Evolutionary conservation across 768 basidiomycete species (phyloP).

Genomic region (Mycena kentingensis): DNA sequence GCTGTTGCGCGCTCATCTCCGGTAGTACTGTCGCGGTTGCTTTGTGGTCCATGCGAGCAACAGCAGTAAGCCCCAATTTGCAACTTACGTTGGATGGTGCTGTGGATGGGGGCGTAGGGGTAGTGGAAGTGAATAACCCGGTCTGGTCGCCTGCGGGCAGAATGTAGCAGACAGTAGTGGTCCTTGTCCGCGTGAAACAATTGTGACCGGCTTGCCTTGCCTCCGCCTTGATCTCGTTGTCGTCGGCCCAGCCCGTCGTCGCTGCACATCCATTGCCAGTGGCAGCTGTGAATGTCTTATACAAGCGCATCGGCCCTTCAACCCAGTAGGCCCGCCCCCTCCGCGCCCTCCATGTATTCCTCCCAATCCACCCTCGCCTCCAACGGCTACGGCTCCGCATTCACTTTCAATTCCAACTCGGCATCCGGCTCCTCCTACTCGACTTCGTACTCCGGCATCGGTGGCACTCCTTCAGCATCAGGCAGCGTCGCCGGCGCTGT

Average conservation of each 20-base stretch:
- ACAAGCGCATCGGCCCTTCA: constrained; percentile 56
- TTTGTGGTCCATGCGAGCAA: constrained; percentile 65
- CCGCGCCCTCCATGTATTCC: constrained; percentile 36
- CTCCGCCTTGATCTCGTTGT: background rate
- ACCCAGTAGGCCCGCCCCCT: constrained; percentile 75
- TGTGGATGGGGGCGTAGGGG: constrained; percentile 68
- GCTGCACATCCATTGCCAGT: no score
- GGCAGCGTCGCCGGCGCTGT: constrained; percentile 39
- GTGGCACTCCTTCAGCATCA: constrained; percentile 60
- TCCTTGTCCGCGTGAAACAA: background rate
- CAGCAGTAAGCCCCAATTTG: constrained; percentile 52
- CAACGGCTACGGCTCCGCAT: constrained; percentile 62
- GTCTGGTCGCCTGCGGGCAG: constrained; percentile 47
- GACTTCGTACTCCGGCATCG: constrained; percentile 76
- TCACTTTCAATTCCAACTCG: constrained; percentile 51
- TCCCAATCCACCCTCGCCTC: constrained; percentile 47
- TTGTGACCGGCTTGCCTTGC: background rate
- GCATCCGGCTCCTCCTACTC: constrained; percentile 64
- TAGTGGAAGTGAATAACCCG: constrained; percentile 59
- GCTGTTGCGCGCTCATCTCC: background rate
- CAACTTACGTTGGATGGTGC: constrained; percentile 55
- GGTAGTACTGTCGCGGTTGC: constrained; percentile 62
- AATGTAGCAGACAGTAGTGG: background rate
- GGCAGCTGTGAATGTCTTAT: constrained; percentile 1
- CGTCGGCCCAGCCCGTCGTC: background rate